A percentile compares a stretch with the other conserved stretches of the same genome.
Conservation (phyloP, 345 rosid species). For the Nasturtium officinale region DNA sequence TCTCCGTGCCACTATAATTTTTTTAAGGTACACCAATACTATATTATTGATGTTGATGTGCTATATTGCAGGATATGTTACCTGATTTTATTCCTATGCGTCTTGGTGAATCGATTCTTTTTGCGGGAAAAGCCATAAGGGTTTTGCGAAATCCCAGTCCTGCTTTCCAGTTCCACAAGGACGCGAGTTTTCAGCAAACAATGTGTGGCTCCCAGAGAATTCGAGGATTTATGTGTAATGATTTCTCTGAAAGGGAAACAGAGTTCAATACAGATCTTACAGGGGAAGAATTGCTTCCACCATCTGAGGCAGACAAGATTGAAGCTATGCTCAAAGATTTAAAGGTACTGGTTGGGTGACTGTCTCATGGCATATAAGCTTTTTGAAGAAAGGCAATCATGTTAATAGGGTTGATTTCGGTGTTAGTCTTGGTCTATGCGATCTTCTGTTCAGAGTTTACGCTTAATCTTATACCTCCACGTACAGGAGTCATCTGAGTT, state of each 20-base stretch:
- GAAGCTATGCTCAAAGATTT: conserved; percentile 85
- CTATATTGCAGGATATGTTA: conserved; percentile 82
- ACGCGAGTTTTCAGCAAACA: conserved; percentile 53
- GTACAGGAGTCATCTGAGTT: conserved; percentile 88
- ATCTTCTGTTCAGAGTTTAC: neutral
- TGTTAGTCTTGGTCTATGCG: neutral
- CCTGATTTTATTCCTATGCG: conserved; percentile 89
- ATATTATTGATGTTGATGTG: conserved; percentile 29
- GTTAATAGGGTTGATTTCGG: conserved; percentile 16
- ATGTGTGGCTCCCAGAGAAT: conserved; percentile 57
- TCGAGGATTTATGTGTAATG: conserved; percentile 58
- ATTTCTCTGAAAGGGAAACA: conserved; percentile 59
- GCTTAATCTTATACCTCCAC: conserved; percentile 20
- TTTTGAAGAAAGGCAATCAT: conserved; percentile 5
- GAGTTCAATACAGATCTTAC: conserved; percentile 50
- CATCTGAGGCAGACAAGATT: conserved; percentile 92
- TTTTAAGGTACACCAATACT: neutral
- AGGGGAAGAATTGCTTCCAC: conserved; percentile 88
- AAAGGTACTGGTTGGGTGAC: conserved; percentile 57
- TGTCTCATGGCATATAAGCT: neutral
- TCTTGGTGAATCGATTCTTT: conserved; percentile 89
- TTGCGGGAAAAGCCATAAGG: conserved; percentile 97
- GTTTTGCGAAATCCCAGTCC: conserved; percentile 90
- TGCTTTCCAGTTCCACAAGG: conserved; percentile 66
- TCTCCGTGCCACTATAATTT: conserved; percentile 20